Percentiles rank a stretch among this genome's conserved stretches.
Evolutionary conservation across 2,329 filamentous ascomycete species (phyloP).

Genomic region (Talaromyces sp.): DNA sequence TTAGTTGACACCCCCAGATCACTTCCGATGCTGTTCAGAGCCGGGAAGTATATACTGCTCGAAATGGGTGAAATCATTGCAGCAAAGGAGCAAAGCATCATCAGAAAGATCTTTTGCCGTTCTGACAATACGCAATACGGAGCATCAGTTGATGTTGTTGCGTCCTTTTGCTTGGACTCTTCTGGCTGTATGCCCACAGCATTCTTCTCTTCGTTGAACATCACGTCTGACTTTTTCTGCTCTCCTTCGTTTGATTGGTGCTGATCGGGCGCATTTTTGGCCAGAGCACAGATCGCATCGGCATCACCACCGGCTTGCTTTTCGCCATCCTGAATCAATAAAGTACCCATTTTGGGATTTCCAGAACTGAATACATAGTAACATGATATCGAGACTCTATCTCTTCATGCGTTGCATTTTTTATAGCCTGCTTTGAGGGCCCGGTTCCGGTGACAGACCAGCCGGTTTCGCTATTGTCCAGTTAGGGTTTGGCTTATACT

Average conservation of each 20-base stretch:
- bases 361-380: neutral
- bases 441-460: neutral
- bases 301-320: neutral
- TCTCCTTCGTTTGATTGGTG: neutral
- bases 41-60: constrained; percentile 46
- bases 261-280: neutral
- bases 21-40: constrained; percentile 40
- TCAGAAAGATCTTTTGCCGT: constrained; percentile 12
- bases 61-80: constrained; percentile 16
- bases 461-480: neutral
- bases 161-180: neutral
- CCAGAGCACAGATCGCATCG: neutral
- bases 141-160: neutral
- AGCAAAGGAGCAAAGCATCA: constrained; percentile 13
- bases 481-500: neutral
- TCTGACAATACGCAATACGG: constrained; percentile 14
- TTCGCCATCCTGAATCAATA: neutral
- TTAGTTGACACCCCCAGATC: constrained; percentile 41
- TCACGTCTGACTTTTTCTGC: neutral
- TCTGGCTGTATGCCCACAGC: neutral
- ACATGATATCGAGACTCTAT: neutral
- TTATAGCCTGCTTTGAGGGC: neutral
- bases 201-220: neutral
- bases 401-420: neutral
- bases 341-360: neutral